Base-by-base conservation (phyloP, 768 basidiomycete genomes). In the Boletus patriciae region DNA sequence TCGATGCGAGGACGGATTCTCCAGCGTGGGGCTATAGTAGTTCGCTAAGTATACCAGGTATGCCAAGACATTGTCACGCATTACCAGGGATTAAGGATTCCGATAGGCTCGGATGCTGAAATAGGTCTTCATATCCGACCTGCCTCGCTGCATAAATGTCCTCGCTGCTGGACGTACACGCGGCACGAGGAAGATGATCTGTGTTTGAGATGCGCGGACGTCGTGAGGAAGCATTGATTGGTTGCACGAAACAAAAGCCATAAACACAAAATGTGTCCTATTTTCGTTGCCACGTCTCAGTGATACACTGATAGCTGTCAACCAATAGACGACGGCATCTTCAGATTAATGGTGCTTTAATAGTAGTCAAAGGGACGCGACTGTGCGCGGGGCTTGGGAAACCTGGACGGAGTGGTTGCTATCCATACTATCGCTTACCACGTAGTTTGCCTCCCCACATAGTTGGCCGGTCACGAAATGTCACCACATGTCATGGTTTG, bases 141-240 rank as follows among this genome's bases (percentile, higher is more conserved):
- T 16, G 83, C 92, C 12, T 73, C 70, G 5, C 58, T 72, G 50
- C 66, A 76, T 21, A 95, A 96, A 70, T 98, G 96, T 69, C 91
- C 94, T 23, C 82, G 95, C 16, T 98, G 96, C 70, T 97, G 95
- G 94, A 87, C 84, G 7, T 88, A 80, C 67, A 86, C 84, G 3
- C 78, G 87, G 15, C 62, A 69, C 12, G 68, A 76, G 40, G 70
- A 76, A 13, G 79, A 85, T 18, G 66, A 69, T 11, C 70, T 95
- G 12, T 96, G 94, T 71, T 57, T 57, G 19, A 80, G 94, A 62
- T 97, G 94, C 58, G 61, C 62, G 31, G 60, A 62, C 16, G 69
- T 67, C 31, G 40, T 70, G 33, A 38, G 34, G 43, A 60, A 29
- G 41, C 38, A 50, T 48, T 60, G 38, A 58, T 41, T 37, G n/a